Evolutionary conservation across 768 basidiomycete species (phyloP), one percentile per base, ranked within the genome.

Genomic region (Agrocybe chaxingu): DNA sequence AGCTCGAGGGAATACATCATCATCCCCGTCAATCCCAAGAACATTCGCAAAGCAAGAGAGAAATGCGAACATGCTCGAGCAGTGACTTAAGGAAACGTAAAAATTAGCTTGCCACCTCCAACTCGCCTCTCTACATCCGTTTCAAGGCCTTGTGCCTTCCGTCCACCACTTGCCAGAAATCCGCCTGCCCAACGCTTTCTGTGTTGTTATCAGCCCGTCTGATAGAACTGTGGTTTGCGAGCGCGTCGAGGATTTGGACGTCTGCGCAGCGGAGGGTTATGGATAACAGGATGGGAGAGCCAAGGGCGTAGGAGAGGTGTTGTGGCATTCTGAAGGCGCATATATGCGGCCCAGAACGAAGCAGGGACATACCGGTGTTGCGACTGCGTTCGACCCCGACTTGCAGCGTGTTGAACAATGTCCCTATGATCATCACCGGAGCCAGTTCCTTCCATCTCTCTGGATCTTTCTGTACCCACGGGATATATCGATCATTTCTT

Each of bases 251-350:
- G 0, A 76, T 77, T 13, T 77, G 75, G 8, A 67, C 56, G 59
- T 82, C 77, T 2, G 61, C 53, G 19, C 76, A 68, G 18, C 57
- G 66, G 31, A 84, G 55, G 3, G 75, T 77, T n/a, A 83, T 50
- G 37, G 66, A 61, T 7, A 85, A 61, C 7, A 81, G 81, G 4
- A 84, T 70, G 0, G 75, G 71, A 7, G 77, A 75, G 6, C 78
- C 79, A n/a, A 75, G 60, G 9, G 79, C 71, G 60, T 73, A 82
- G 4, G 67, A 71, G 9, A 80, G 66, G 81, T 83, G 35, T 18
- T 10, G 2, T 11, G 33, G 7, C 13, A 3, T n/a, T 16, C 18
- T 33, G 11, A 16, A 45, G 7, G 11, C 33, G 13, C 8, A 13
- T 35, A 10, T 47, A 33, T 42, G 32, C 54, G 68, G 57, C 60